Base-by-base conservation (phyloP, 169 alveolate species). In the Plasmodium falciparum region DNA sequence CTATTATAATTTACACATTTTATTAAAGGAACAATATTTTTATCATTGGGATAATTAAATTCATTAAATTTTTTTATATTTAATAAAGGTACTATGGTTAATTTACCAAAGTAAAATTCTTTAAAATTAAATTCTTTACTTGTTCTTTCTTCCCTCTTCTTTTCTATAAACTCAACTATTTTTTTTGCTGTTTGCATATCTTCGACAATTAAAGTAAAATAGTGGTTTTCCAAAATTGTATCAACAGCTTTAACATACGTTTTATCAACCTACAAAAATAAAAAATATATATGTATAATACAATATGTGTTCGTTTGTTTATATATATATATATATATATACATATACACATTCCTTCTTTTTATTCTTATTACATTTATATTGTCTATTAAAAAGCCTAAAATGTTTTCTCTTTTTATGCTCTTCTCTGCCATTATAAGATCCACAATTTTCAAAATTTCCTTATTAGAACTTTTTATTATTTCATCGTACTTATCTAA, bases 101-200 rank as follows among this genome's bases (percentile, higher is more conserved):
- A 61, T 80, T 80, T 80, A 9, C 90, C 90, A 29, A 80, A 80
- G 50, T 67, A 80, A 61, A 80, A 80, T 52, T 80, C 90, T 29
- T 62, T 80, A 52, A 80, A 80, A 45, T 80, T 63, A 29, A 80
- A 80, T 69, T 80, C 90, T 20, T 80, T 80, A 22, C 54, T 80
- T 80, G 52, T 80, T 80, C 69, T 80, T 80, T 80, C 83, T 24
- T 80, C 90, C 17, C 65, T 39, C 70, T 54, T 80, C 45, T 80
- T 80, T 80, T 80, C 90, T 67, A 80, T 80, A 80, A 80, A 80
- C 56, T 80, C 90, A 12, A 80, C 80, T 66, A 80, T 80, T 22
- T 80, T 33, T 80, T 80, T 80, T 1, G 90, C 90, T 58, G 90
- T 80, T 26, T 80, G 26, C 90, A 80, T 80, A 73, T 80, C 90